These are phyloP conservation scores for Hypseocharis bilobata DNA, from an alignment of 441 rosid species.

Conservation along the genomic window DNA sequence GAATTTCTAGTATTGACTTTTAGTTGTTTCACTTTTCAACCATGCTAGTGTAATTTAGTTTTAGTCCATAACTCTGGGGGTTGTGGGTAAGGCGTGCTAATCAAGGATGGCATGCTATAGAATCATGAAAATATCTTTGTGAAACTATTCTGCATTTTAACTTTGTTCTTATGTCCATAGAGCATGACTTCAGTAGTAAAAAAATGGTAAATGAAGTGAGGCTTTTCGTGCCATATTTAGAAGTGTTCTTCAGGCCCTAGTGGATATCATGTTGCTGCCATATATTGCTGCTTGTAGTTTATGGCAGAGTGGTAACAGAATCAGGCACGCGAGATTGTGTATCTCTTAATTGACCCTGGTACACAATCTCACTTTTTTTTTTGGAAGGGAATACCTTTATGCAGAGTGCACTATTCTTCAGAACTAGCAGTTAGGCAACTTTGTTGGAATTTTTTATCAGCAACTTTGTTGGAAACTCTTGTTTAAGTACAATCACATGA, in stretches of 20 bases:
- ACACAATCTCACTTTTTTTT: neutral
- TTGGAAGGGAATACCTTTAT: neutral
- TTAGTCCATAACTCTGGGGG: constrained; percentile 2
- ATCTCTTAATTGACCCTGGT: neutral
- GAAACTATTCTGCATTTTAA: neutral
- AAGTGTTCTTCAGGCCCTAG: too few species aligned
- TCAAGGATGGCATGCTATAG: neutral
- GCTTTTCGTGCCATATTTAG: neutral
- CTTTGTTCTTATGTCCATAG: neutral
- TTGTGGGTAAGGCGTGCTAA: neutral
- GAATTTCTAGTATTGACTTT: neutral
- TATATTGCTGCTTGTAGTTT: too few species aligned
- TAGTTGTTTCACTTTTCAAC: constrained; percentile 10
- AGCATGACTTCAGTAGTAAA: neutral
- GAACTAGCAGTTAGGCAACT: neutral
- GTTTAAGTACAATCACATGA: neutral
- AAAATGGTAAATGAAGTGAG: neutral
- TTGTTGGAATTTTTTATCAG: neutral
- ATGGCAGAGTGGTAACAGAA: neutral
- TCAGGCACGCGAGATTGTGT: neutral
- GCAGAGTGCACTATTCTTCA: neutral
- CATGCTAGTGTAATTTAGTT: constrained; percentile 8
- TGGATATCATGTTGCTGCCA: too few species aligned
- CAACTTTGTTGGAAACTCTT: neutral
- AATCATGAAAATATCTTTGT: neutral